Base-by-base conservation (phyloP, 805 yeast species). In the Yamadazyma sp. region DNA sequence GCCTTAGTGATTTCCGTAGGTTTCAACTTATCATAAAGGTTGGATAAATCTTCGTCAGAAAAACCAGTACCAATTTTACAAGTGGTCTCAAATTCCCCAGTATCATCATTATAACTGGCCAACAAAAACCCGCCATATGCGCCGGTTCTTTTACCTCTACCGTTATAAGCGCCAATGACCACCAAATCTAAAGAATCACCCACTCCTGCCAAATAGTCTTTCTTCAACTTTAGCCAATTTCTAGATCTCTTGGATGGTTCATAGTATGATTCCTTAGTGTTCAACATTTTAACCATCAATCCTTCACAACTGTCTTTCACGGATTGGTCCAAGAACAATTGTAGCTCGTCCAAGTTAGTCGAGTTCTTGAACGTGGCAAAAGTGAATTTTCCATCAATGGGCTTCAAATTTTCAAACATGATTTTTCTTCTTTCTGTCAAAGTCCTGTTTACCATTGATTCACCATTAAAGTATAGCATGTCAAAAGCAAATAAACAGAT, bases 1-100 rank as follows among this genome's bases (percentile, higher is more conserved):
- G 95, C 84, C n/a, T 57, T 64, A 0, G 64, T 53, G 10, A 78
- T 73, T 37, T 80, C 93, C 0, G 88, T 78, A 3, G 86, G 82
- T 28, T 81, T 77, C 41, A 93, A 70, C 33, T 69, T 69, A 17
- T 72, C 75, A 50, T 81, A 70, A 21, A 93, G 58, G 18, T 62
- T 62, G 23, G 77, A 78, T 40, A 93, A 70, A 53, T 80, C 75
- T 47, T 67, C 97, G 48, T 93, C 99, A 27, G 89, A 78, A 55
- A 93, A 93, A 0, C 99, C 99, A 0, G 99, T 93, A 32, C 99
- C 99, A 38, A 95, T 90, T 59, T 93, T 93, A 66, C 99, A 93
- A 28, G 95, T 83, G 0, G 97, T 85, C 60, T 93, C 98, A 57
- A 77, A 88, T 53, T 90, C 97, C 15, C 95, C 98, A 0, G 88